Conservation (phyloP, 805 yeast genomes). For the Ogataea nakhonphanomensis region DNA sequence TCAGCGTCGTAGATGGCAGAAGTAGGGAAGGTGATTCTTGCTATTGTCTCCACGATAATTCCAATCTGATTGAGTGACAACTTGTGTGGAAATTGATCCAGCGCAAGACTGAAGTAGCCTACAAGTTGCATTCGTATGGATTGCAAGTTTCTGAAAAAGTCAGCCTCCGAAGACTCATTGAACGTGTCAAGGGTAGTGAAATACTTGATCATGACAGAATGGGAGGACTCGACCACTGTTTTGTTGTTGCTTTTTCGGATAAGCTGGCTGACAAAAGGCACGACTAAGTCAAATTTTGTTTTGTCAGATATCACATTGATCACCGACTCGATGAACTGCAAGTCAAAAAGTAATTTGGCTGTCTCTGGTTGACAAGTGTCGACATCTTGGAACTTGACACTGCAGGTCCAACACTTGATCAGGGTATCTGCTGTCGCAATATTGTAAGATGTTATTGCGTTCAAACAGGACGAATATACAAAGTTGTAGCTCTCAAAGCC, state of each 20-base stretch:
- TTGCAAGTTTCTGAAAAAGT: constrained; percentile 11
- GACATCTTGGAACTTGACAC: constrained; percentile 26
- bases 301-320: constrained; percentile 34
- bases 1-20: constrained; percentile 31
- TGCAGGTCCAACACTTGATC: constrained; percentile 29
- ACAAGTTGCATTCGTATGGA: constrained; percentile 22
- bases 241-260: constrained; percentile 21
- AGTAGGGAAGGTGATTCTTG: constrained; percentile 41
- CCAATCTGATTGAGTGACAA: constrained; percentile 53
- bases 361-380: constrained; percentile 31
- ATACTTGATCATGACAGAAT: constrained; percentile 49
- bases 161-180: constrained; percentile 15
- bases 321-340: constrained; percentile 47
- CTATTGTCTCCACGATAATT: constrained; percentile 55
- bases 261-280: constrained; percentile 26
- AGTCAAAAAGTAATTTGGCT: constrained; percentile 42
- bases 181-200: constrained; percentile 24
- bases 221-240: constrained; percentile 55
- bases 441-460: constrained; percentile 34
- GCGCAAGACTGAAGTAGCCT: constrained; percentile 44
- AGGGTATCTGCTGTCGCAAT: constrained; percentile 27
- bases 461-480: constrained; percentile 49
- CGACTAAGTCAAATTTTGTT: constrained; percentile 27
- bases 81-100: constrained; percentile 53
- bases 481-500: constrained; percentile 64